phyloP scores from a whole-genome alignment of 2,329 filamentous ascomycete genomes.

The Aspergillus persii region DNA sequence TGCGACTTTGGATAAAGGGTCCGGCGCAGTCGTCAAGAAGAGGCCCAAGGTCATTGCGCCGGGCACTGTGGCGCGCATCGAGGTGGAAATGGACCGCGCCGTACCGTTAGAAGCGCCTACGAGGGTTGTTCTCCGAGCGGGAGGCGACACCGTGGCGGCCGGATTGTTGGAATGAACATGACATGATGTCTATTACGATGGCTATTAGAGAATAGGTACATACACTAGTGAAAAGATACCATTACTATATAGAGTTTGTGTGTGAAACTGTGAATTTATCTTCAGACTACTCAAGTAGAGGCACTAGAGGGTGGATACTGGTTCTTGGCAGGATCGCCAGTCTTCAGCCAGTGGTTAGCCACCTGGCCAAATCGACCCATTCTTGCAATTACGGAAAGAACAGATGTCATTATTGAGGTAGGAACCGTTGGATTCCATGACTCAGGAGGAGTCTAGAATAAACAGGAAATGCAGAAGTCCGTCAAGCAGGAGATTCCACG shows the following conservation, averaged over 20 bases:
- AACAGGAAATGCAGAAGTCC: background rate
- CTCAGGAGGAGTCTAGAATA: background rate
- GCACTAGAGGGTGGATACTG: background rate
- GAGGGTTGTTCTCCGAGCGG: conserved; percentile 75
- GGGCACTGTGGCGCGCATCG: conserved; percentile 71
- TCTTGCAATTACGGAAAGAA: background rate
- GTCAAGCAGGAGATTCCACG: background rate
- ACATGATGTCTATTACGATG: background rate
- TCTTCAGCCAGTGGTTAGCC: background rate
- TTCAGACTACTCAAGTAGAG: too few species aligned
- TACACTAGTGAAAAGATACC: background rate
- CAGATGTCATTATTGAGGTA: background rate
- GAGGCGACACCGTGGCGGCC: conserved; percentile 82
- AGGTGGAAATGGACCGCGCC: conserved; percentile 69
- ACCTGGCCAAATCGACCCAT: background rate
- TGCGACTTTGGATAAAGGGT: conserved; percentile 74
- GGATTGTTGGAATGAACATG: conserved; percentile 66
- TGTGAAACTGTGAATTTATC: too few species aligned
- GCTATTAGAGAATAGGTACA: background rate
- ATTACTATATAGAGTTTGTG: background rate
- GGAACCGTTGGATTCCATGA: background rate
- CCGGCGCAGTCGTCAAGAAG: conserved; percentile 74
- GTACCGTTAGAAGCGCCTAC: conserved; percentile 78
- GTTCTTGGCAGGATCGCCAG: background rate
- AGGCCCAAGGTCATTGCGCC: conserved; percentile 81